Percentiles rank a stretch among this genome's conserved stretches.
Conservation (phyloP, 176 grass and related monocot species). For the Juncus inflexus region DNA sequence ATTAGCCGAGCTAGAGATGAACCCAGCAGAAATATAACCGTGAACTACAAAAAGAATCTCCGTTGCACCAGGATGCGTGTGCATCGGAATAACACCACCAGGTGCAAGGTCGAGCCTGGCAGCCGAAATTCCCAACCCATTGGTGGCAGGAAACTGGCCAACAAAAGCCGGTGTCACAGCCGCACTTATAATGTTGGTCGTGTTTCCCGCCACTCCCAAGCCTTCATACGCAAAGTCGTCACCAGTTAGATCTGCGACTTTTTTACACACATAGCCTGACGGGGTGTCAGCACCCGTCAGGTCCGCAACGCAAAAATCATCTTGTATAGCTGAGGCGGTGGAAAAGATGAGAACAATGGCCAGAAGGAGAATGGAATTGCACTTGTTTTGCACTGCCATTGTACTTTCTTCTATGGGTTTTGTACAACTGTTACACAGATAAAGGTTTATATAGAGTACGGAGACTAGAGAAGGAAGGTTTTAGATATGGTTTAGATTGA, state of each 20-base stretch:
- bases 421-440: neutral
- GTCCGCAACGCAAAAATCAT: conserved; percentile 74
- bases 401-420: neutral
- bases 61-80: conserved; percentile 58
- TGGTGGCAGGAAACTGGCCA: conserved; percentile 57
- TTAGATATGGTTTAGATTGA: conserved; percentile 13
- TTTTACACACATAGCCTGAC: conserved; percentile 57
- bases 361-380: conserved; percentile 32
- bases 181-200: conserved; percentile 44
- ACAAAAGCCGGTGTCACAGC: conserved; percentile 69
- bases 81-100: conserved; percentile 58
- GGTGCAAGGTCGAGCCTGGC: conserved; percentile 53
- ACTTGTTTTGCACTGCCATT: conserved; percentile 5
- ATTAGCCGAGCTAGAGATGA: conserved; percentile 51
- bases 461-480: neutral
- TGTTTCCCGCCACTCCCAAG: conserved; percentile 38
- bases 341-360: conserved; percentile 34
- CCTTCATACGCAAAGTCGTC: conserved; percentile 54
- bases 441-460: conserved; percentile 12
- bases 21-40: conserved; percentile 46
- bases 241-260: conserved; percentile 16
- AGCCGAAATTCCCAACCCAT: conserved; percentile 72
- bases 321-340: conserved; percentile 29
- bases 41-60: conserved; percentile 56
- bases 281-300: conserved; percentile 50